These are phyloP conservation scores for Kodamaea anthophila DNA, from an alignment of 1,139 yeast species.

Conservation along the genomic window DNA sequence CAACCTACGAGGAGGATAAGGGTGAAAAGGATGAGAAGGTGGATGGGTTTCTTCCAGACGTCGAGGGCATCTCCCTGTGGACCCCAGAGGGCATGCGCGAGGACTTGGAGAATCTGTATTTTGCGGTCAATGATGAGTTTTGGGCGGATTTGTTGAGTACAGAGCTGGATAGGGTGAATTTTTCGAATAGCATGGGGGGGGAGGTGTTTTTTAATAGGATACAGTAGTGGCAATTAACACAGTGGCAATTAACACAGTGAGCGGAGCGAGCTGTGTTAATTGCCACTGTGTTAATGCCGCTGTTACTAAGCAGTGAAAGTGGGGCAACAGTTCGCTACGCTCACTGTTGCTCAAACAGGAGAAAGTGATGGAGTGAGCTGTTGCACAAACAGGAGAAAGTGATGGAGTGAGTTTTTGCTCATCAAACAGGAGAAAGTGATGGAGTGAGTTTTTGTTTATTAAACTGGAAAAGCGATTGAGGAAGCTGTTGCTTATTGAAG, in stretches of 20 bases:
- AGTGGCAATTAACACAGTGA: no score
- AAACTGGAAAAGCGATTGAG: no score
- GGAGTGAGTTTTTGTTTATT: no score
- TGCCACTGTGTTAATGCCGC: no score
- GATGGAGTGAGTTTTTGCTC: no score
- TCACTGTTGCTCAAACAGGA: no score
- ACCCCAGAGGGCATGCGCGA: conserved; percentile 5
- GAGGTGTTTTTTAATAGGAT: conserved; percentile 22
- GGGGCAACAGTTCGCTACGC: no score
- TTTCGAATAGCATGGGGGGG: conserved; percentile 20
- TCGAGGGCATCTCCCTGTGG: neutral
- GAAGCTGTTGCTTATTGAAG: no score
- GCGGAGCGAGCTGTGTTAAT: neutral
- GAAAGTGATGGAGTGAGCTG: no score
- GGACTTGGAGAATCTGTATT: conserved; percentile 26
- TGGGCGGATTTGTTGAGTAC: conserved; percentile 39
- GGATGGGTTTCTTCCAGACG: neutral
- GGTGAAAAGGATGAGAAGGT: neutral
- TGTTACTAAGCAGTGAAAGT: no score
- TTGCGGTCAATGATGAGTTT: conserved; percentile 37
- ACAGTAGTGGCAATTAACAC: neutral
- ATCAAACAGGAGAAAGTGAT: no score
- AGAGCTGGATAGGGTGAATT: conserved; percentile 30
- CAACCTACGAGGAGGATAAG: conserved; percentile 9
- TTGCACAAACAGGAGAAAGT: no score